These are phyloP conservation scores for Epichloe gansuensis DNA, from an alignment of 2,329 filamentous ascomycete species.

Conservation along the genomic window DNA sequence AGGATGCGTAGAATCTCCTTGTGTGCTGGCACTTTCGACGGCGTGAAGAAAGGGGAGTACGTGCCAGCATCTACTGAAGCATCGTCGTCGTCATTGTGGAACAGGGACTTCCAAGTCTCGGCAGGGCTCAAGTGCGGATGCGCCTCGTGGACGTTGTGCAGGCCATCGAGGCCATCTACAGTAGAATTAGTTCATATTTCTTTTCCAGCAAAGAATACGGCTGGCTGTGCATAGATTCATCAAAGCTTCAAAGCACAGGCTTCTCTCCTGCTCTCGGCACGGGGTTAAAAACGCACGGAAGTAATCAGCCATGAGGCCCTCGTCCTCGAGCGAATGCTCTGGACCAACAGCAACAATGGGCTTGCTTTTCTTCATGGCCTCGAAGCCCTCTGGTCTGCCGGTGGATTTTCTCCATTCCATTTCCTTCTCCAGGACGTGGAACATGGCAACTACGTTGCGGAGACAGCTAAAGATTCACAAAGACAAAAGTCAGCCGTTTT, in stretches of 20 bases:
- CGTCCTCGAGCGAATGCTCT: slow-evolving; percentile 72
- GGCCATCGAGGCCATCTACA: slow-evolving; percentile 59
- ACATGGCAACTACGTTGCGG: slow-evolving; percentile 77
- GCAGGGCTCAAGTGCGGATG: slow-evolving; percentile 62
- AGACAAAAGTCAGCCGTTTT: not conserved
- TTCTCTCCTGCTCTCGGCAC: not conserved
- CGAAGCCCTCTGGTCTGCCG: slow-evolving; percentile 58
- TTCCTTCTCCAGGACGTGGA: slow-evolving; percentile 86
- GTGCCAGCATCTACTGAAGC: slow-evolving; percentile 27
- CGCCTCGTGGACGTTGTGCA: slow-evolving; percentile 62
- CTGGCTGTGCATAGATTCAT: no score
- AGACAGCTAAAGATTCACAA: slow-evolving; percentile 49
- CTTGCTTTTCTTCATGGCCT: slow-evolving; percentile 56
- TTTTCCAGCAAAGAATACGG: no score
- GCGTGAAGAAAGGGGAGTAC: slow-evolving; percentile 53
- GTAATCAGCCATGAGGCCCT: slow-evolving; percentile 67
- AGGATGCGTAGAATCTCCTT: slow-evolving; percentile 83
- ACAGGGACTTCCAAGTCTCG: slow-evolving; percentile 63
- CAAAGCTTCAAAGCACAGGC: not conserved
- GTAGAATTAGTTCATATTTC: not conserved
- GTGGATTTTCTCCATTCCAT: slow-evolving; percentile 64
- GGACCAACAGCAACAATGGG: slow-evolving; percentile 81
- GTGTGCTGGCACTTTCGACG: slow-evolving; percentile 62
- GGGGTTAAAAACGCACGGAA: slow-evolving; percentile 52
- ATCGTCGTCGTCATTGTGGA: slow-evolving; percentile 24